Percentiles rank a stretch among this genome's conserved stretches.
Conservation (phyloP, 768 basidiomycete genomes). For the Phaeolepiota aurea region DNA sequence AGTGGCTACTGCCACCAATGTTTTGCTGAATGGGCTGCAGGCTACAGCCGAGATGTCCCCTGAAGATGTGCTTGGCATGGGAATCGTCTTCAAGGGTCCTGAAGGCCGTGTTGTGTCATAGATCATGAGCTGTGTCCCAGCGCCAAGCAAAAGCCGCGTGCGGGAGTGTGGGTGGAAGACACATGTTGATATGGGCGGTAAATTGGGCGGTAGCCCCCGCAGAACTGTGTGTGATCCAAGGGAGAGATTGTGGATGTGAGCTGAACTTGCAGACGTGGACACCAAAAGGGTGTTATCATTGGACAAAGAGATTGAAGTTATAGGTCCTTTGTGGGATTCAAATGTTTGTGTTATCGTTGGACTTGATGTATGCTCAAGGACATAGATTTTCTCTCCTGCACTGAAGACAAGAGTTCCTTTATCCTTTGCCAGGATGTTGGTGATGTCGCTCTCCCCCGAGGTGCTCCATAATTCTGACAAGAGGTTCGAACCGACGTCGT, state of each 20-base stretch:
- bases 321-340: slow-evolving; percentile 37
- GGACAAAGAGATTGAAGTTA: slow-evolving; percentile 51
- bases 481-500: slow-evolving; percentile 36
- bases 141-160: slow-evolving; percentile 49
- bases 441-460: slow-evolving; percentile 18
- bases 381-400: slow-evolving; percentile 33
- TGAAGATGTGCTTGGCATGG: slow-evolving; percentile 30
- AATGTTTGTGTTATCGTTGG: slow-evolving; percentile 39
- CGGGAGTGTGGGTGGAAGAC: slow-evolving; percentile 57
- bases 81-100: slow-evolving; percentile 42
- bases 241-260: slow-evolving; percentile 54
- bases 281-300: slow-evolving; percentile 51
- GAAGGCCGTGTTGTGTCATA: slow-evolving; percentile 58
- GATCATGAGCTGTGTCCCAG: slow-evolving; percentile 43
- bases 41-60: slow-evolving; percentile 50
- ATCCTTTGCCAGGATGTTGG: slow-evolving; percentile 24
- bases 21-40: slow-evolving; percentile 73
- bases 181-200: slow-evolving; percentile 35
- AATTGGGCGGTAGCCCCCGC: slow-evolving; percentile 35
- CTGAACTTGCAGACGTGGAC: slow-evolving; percentile 40
- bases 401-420: slow-evolving; percentile 39
- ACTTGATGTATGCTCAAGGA: slow-evolving; percentile 37
- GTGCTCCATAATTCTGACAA: slow-evolving; percentile 34
- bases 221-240: slow-evolving; percentile 46
- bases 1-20: slow-evolving; percentile 51